Percentiles rank a stretch among this genome's conserved stretches.
These are phyloP conservation scores for Globisporangium abappressorium DNA, from an alignment of 352 stramenopile genomes.

Conservation along the genomic window DNA sequence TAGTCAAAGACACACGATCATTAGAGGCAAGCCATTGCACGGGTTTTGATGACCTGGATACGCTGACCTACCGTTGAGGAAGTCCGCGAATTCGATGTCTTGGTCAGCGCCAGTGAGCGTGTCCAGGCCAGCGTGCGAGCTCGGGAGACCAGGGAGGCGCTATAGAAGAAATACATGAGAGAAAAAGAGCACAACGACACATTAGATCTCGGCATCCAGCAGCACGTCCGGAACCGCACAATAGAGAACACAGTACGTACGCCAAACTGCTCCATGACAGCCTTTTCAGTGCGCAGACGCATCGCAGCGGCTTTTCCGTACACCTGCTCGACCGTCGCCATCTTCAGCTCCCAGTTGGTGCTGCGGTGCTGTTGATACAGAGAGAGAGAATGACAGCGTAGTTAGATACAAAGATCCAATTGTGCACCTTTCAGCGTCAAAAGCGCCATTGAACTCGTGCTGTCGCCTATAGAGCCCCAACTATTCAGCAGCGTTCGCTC, in stretches of 20 bases:
- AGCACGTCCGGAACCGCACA: neutral
- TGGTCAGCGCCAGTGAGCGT: slow-evolving; percentile 79
- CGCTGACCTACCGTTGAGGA: slow-evolving; percentile 61
- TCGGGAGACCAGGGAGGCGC: slow-evolving; percentile 81
- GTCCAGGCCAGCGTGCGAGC: slow-evolving; percentile 70
- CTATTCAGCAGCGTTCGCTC: too few relatives aligned
- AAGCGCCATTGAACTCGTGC: too few relatives aligned
- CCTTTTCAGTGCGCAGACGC: slow-evolving; percentile 86
- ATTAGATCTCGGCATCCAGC: neutral
- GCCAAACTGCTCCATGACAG: slow-evolving; percentile 81
- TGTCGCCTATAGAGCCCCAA: too few relatives aligned
- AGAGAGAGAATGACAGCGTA: neutral
- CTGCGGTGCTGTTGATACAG: slow-evolving; percentile 45
- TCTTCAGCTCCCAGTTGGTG: slow-evolving; percentile 85
- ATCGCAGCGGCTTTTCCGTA: slow-evolving; percentile 88
- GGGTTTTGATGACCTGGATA: neutral
- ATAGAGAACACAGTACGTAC: slow-evolving; percentile 24
- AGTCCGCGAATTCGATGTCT: slow-evolving; percentile 77
- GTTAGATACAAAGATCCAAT: slow-evolving; percentile 2
- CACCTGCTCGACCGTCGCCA: slow-evolving; percentile 85
- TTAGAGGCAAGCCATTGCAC: neutral
- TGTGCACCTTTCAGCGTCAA: neutral
- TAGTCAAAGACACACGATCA: neutral
- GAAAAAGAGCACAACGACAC: neutral
- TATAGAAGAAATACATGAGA: slow-evolving; percentile 14